These are phyloP conservation scores for Mycosphaerella arachidis DNA, from an alignment of 2,329 filamentous ascomycete genomes.

Conservation along the genomic window DNA sequence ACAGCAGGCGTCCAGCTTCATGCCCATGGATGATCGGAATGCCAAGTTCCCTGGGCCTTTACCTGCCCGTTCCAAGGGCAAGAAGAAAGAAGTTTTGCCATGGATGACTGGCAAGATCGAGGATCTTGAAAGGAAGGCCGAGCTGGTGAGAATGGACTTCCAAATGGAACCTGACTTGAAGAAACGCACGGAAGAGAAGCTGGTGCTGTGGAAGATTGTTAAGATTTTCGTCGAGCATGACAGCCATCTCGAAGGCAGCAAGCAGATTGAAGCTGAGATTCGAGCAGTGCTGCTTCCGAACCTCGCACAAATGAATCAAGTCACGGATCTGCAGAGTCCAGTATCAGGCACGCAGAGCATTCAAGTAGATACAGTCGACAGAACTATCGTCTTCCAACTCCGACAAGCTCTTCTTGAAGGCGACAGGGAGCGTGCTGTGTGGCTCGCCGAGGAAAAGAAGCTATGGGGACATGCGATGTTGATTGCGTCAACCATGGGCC, in stretches of 20 bases:
- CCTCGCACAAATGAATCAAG: conserved; percentile 31
- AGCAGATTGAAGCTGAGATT: conserved; percentile 68
- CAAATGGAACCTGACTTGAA: conserved; percentile 55
- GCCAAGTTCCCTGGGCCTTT: conserved; percentile 86
- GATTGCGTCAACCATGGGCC: conserved; percentile 73
- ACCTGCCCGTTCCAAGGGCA: conserved; percentile 81
- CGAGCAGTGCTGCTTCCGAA: conserved; percentile 68
- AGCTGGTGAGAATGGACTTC: conserved; percentile 46
- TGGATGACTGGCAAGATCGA: conserved; percentile 81
- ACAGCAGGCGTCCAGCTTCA: conserved; percentile 67
- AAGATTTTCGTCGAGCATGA: conserved; percentile 80
- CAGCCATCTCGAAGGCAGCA: conserved; percentile 69
- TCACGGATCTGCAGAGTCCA: conserved; percentile 35
- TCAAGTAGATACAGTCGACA: conserved; percentile 63
- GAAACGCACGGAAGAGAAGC: conserved; percentile 72
- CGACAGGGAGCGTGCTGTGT: conserved; percentile 85
- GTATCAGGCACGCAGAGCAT: conserved; percentile 21
- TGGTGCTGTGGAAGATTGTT: conserved; percentile 83
- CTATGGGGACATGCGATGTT: conserved; percentile 96
- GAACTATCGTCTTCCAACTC: conserved; percentile 65
- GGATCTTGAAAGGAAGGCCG: conserved; percentile 55
- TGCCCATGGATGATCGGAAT: conserved; percentile 66
- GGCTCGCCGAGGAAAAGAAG: conserved; percentile 86
- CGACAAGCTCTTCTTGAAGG: conserved; percentile 70
- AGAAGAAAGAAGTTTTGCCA: conserved; percentile 84